Base-by-base conservation (phyloP, 208 protist genomes). In the Trypanosomatidae sp. region DNA sequence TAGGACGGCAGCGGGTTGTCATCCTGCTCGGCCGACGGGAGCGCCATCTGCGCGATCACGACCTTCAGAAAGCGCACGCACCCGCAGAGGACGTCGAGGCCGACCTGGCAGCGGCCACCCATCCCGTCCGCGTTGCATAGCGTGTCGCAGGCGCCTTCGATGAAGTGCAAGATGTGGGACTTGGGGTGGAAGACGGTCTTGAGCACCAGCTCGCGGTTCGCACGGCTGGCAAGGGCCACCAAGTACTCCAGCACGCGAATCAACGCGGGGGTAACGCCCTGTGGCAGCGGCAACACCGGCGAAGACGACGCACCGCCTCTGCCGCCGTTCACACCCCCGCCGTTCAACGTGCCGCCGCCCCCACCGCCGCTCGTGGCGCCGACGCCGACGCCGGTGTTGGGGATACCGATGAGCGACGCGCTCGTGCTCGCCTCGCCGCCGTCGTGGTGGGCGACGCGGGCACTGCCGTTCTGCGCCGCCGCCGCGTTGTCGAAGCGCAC, bases 171-270 rank as follows among this genome's bases (percentile, higher is more conserved):
- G n/a, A 94, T 81, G 73, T 76, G 81, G 8, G 83, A 89, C 43
- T 91, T 91, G 76, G 77, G 71, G 75, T 83, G 71, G 43, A 94
- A 90, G 33, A 94, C 79, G 0, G 76, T 79, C 60, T 81, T 81
- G 22, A 94, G 74, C 44, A 91, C 13, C 36, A 83, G 25, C 52
- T 92, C 90, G 0, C 87, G 87, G 66, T 90, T 92, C 9, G 79
- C 79, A 9, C 69, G 55, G 59, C 47, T 85, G 28, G 84, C 62
- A 5, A 88, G 72, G 12, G 43, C 5, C 19, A 91, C 72, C 55
- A 92, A 73, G 79, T 91, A 92, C 66, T 90, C 86, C 22, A 94
- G 76, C 9, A 92, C 72, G 22, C 81, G 84, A 10, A 94, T 79
- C 19, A 94, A 67, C 36, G 74, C 68, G 1, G 88, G 76, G 9